A percentile compares a stretch with the other conserved stretches of the same genome.
Conservation (phyloP, 192 early-diverging fungal species). For the Mortierella alpina region DNA sequence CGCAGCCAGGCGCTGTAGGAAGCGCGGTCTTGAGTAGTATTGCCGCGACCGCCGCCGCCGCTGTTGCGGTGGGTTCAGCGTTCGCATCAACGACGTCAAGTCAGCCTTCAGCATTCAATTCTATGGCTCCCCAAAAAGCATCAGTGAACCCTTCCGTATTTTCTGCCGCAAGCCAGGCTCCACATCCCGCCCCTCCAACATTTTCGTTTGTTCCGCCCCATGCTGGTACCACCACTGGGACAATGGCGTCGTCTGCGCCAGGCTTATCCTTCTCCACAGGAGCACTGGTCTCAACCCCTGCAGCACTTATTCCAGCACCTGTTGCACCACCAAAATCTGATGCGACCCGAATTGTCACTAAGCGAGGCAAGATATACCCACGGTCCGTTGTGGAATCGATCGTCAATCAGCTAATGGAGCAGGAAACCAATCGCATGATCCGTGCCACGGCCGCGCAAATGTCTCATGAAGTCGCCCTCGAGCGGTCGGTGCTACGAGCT, state of each 20-base stretch:
- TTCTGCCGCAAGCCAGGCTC: not conserved
- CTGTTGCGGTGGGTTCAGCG: no score
- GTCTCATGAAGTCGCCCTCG: slow-evolving; percentile 13
- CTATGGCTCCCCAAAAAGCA: not conserved
- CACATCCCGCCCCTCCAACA: not conserved
- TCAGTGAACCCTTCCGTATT: slow-evolving; percentile 3
- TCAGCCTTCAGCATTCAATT: no score
- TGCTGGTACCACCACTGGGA: not conserved
- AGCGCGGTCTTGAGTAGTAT: no score
- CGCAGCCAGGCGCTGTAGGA: no score
- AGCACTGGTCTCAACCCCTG: not conserved
- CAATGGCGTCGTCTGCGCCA: not conserved
- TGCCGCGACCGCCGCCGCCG: no score
- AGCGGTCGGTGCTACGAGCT: slow-evolving; percentile 28
- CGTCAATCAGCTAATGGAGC: slow-evolving; percentile 11
- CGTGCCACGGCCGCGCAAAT: slow-evolving; percentile 26
- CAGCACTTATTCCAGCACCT: not conserved
- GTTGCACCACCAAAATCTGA: slow-evolving; percentile 22
- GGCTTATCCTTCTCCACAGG: not conserved
- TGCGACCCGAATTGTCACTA: slow-evolving; percentile 20
- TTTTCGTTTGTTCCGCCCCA: not conserved
- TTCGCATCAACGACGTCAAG: no score
- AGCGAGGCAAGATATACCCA: slow-evolving; percentile 29
- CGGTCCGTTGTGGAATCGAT: slow-evolving; percentile 25
- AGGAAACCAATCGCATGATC: slow-evolving; percentile 17